Conservation (phyloP, 805 yeast genomes). For the Kregervanrija pseudodelftensis region DNA sequence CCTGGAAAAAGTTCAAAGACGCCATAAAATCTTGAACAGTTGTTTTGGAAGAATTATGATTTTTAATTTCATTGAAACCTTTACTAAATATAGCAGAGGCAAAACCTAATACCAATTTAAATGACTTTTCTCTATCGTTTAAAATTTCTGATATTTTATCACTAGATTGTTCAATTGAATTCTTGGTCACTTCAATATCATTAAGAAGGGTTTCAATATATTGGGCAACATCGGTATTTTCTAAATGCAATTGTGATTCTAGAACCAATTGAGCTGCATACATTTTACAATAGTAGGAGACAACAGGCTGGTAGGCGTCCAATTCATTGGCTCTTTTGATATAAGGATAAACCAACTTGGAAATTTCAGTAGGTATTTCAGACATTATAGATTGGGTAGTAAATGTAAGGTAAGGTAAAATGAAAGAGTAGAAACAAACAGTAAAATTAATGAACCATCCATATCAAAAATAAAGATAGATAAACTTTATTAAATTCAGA, state of each 20-base stretch:
- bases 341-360: conserved; percentile 37
- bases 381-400: conserved; percentile 1
- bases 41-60: conserved; percentile 33
- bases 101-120: conserved; percentile 49
- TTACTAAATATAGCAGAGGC: conserved; percentile 50
- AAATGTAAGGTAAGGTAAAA: no score
- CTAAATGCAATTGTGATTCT: conserved; percentile 48
- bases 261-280: conserved; percentile 72
- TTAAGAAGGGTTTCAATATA: conserved; percentile 61
- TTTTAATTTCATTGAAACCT: conserved; percentile 41
- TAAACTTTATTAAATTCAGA: no score
- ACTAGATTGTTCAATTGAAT: conserved; percentile 29
- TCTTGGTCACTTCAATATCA: conserved; percentile 55
- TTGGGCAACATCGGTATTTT: conserved; percentile 45
- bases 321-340: conserved; percentile 54
- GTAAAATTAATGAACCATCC: no score
- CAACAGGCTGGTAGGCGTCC: conserved; percentile 49
- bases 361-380: conserved; percentile 23
- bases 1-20: conserved; percentile 43
- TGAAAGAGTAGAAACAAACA: no score
- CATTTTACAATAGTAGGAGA: conserved; percentile 65
- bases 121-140: conserved; percentile 51
- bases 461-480: no score
- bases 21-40: conserved; percentile 51
- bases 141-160: conserved; percentile 42